Base-by-base conservation (phyloP, 2,329 filamentous ascomycete species). In the Calonectria crousiana region DNA sequence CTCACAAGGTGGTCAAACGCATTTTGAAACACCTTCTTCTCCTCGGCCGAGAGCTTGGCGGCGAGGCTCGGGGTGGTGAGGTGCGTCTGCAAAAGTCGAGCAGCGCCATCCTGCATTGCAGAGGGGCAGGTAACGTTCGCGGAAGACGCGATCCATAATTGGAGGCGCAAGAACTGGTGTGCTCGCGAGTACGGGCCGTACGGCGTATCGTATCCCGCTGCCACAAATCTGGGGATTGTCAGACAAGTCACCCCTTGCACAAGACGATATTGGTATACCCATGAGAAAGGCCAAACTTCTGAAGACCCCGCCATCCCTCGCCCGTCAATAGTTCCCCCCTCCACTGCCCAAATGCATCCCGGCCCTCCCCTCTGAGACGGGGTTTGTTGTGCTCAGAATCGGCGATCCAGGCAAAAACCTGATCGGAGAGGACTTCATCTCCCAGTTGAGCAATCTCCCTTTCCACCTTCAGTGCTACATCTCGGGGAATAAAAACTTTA, bases 351-450 rank as follows among this genome's bases (percentile, higher is more conserved):
- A 94, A 94, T 0, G 90, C 89, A 79, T 92, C 90, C 14, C 91
- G 87, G 1, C 90, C 89, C 52, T 88, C 88, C 4, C 89, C 89
- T 60, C 85, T 86, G 10, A 94, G 83, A 38, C 91, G 90, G 0
- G 93, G 92, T 56, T 90, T 88, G 75, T 93, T 92, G 52, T 85
- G 87, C 82, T 95, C 93, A 0, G 93, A 90, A 80, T 95, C 91
- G 0, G 90, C 89, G 23, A 93, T 83, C 84, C 88, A 90, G 75
- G 87, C 81, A 56, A 93, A 88, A n/a, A 92, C 84, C 58, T 87
- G 81, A 26, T 88, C 86, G 0, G 88, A 87, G 30, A 93, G 83
- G 13, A 92, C 89, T 34, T 89, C 86, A 23, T 88, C 82, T 53
- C 88, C 90, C 36, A 92, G 86, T 11, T 83, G 79, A 10, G 85